Base-by-base conservation (phyloP, 805 yeast genomes). In the Dipodascus geniculatus region DNA sequence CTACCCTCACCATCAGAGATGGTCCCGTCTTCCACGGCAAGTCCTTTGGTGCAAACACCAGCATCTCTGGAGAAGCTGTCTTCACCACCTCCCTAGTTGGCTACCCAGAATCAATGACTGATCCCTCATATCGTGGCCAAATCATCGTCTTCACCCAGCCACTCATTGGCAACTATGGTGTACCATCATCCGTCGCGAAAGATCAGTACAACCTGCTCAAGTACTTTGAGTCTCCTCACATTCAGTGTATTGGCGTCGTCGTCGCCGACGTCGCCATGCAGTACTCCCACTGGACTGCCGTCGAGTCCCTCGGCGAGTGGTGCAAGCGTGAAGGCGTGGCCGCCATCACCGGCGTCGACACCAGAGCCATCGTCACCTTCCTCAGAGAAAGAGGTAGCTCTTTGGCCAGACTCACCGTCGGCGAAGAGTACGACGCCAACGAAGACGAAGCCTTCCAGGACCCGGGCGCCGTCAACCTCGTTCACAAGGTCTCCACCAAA, bases 261-360 rank as follows among this genome's bases (percentile, higher is more conserved):
- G 99, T 93, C 23, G 86, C 96, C 48, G 96, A 93, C 66, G 96
- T 81, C 53, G 98, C 99, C 22, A 79, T 90, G 77, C 79, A 89
- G 68, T 88, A 91, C 71, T 87, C 96, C n/a, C 99, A 93, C 70
- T 93, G 99, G 99, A 90, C 98, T 38, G 99, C 99, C 2, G 96
- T 93, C 33, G 98, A 93, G 74, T 84, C 95, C 19, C 77, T 93
- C 55, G 85, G 87, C 56, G 87, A 86, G 62, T 93, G 98, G 99
- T 93, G 99, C 74, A 81, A 86, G 71, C 83, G 96, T 67, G 95
- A 89, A 62, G 96, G 96, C 48, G 93, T 95, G 54, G 95, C 98
- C 54, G 95, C 96, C 49, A 85, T 93, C 63, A 81, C 96, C 48
- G 99, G 97, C 57, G 96, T 93, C 49, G 99, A 93, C 70, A 93